Conservation (phyloP, 192 early-diverging fungal genomes). For the Rhizoclosmatium sp. region DNA sequence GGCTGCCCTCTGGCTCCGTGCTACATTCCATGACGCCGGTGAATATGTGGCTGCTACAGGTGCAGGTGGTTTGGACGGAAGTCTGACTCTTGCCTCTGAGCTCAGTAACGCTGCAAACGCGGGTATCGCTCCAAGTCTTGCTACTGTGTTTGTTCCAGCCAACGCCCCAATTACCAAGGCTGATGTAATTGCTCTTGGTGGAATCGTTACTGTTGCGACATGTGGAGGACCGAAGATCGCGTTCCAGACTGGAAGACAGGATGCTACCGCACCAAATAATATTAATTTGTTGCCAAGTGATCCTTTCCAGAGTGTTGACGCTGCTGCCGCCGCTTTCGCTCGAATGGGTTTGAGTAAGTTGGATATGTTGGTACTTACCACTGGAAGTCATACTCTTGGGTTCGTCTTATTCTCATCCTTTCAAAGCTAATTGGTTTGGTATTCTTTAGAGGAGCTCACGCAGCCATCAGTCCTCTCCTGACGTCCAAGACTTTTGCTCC, state of each 20-base stretch:
- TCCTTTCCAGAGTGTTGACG: not conserved
- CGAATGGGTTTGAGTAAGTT: constrained; percentile 24
- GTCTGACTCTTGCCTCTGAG: constrained; percentile 9
- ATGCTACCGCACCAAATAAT: constrained; percentile 4
- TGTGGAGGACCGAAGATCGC: constrained; percentile 45
- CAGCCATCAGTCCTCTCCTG: constrained; percentile 30
- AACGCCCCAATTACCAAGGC: constrained; percentile 31
- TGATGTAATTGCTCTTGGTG: constrained; percentile 48
- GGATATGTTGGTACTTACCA: constrained; percentile 43
- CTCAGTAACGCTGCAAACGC: not conserved
- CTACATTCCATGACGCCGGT: constrained; percentile 47
- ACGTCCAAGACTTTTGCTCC: constrained; percentile 41
- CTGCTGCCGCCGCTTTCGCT: not conserved
- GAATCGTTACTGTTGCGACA: constrained; percentile 31
- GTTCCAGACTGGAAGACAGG: constrained; percentile 27
- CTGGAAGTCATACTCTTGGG: constrained; percentile 48
- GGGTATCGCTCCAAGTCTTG: constrained; percentile 16
- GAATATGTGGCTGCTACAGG: constrained; percentile 7
- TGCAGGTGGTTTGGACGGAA: constrained; percentile 38
- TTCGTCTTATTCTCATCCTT: not conserved
- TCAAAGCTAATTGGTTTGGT: not conserved
- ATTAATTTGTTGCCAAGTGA: constrained; percentile 14
- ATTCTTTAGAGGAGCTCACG: constrained; percentile 30
- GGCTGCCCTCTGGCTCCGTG: constrained; percentile 50
- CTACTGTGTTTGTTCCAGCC: constrained; percentile 11